A percentile compares a stretch with the other conserved stretches of the same genome.
Conservation (phyloP, 352 stramenopile genomes). For the Phytophthora cryptogea region DNA sequence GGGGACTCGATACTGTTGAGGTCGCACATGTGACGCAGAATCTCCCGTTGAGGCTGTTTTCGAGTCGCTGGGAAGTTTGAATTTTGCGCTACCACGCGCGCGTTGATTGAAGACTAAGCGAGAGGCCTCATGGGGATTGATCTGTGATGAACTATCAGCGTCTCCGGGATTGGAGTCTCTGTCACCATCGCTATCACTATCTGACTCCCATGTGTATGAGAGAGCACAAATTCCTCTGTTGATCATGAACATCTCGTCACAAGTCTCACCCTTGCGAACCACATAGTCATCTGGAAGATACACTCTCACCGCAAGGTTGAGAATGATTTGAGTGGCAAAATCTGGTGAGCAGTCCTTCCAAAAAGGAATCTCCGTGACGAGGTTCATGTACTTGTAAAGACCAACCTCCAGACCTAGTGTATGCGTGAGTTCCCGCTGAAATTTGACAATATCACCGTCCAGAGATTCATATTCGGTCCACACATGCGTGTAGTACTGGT, state of each 20-base stretch:
- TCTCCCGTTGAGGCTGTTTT: background rate
- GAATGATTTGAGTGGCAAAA: slow-evolving; percentile 46
- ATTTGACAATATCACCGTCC: slow-evolving; percentile 39
- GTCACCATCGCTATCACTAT: background rate
- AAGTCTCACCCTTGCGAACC: slow-evolving; percentile 1
- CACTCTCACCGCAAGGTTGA: slow-evolving; percentile 35
- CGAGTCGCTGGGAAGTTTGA: background rate
- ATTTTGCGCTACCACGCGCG: background rate
- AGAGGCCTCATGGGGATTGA: background rate
- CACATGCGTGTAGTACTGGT: slow-evolving; percentile 53
- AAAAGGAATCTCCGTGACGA: slow-evolving; percentile 40
- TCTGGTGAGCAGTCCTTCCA: slow-evolving; percentile 46
- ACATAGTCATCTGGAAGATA: slow-evolving; percentile 42
- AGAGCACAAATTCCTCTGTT: slow-evolving; percentile 1
- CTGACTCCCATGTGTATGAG: background rate
- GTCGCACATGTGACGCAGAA: background rate
- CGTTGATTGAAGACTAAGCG: background rate
- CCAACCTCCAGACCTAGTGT: slow-evolving; percentile 49
- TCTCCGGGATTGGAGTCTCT: background rate
- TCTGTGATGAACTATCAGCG: background rate
- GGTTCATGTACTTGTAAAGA: slow-evolving; percentile 43
- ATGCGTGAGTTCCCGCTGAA: slow-evolving; percentile 43
- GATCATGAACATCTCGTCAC: slow-evolving; percentile 9
- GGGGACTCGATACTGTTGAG: background rate
- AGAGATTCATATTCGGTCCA: slow-evolving; percentile 52